Percentiles rank a stretch among this genome's conserved stretches.
phyloP scores from a whole-genome alignment of 495 filamentous ascomycete genomes.

The Penicillium malachiteum region DNA sequence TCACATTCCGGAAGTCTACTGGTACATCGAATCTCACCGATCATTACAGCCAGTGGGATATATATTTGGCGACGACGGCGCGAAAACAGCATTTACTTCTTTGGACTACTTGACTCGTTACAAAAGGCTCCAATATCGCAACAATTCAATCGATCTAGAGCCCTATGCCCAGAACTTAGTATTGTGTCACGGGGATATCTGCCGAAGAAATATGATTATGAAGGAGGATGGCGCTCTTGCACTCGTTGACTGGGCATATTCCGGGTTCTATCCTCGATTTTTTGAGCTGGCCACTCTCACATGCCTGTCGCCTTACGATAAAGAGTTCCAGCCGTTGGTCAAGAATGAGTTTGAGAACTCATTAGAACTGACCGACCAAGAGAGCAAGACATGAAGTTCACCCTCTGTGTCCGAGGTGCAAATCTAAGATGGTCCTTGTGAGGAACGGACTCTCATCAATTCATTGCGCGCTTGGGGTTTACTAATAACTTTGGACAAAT shows the following conservation, averaged over 20 bases:
- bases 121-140: constrained; percentile 15
- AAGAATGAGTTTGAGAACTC: constrained; percentile 14
- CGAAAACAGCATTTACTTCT: constrained; percentile 8
- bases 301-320: constrained; percentile 16
- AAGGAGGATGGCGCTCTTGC: constrained; percentile 14
- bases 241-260: constrained; percentile 19
- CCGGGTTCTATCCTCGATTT: constrained; percentile 18
- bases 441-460: neutral
- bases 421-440: constrained; percentile 14
- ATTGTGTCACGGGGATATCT: constrained; percentile 8
- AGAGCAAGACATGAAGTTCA: constrained; percentile 22
- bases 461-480: neutral
- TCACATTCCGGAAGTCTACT: neutral
- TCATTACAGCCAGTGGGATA: neutral
- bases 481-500: neutral
- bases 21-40: neutral
- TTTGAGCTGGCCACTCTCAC: constrained; percentile 17
- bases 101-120: constrained; percentile 15
- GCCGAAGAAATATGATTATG: constrained; percentile 18
- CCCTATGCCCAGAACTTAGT: constrained; percentile 6
- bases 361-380: constrained; percentile 16
- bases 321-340: constrained; percentile 9
- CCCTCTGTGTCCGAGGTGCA: constrained; percentile 13
- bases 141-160: constrained; percentile 17
- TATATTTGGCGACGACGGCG: constrained; percentile 1